These are phyloP conservation scores for Eutrema japonicum DNA, from an alignment of 345 rosid species.

Conservation along the genomic window DNA sequence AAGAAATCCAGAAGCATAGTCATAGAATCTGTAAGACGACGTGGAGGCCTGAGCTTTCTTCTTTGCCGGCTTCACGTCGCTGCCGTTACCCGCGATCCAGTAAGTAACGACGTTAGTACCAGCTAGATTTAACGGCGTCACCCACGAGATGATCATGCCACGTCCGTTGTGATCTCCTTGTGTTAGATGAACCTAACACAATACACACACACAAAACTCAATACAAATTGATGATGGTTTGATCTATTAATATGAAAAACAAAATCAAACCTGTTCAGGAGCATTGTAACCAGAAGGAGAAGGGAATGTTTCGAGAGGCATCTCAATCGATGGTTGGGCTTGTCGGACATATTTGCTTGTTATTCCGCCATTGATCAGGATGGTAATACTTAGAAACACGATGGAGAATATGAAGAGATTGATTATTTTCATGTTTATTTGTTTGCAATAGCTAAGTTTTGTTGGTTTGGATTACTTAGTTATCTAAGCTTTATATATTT, in stretches of 20 bases:
- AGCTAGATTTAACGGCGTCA: constrained; percentile 35
- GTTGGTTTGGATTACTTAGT: no score
- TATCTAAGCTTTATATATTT: no score
- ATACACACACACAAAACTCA: not conserved
- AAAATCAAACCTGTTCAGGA: constrained; percentile 37
- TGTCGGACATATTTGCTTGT: constrained; percentile 33
- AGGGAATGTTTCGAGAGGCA: constrained; percentile 39
- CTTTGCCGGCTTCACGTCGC: not conserved
- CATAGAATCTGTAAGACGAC: constrained; percentile 45
- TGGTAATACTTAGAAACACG: constrained; percentile 17
- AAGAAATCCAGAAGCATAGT: constrained; percentile 54
- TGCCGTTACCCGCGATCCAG: constrained; percentile 37
- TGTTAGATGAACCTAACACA: constrained; percentile 50
- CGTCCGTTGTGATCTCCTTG: constrained; percentile 51
- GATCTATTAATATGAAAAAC: not conserved
- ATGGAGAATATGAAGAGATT: not conserved
- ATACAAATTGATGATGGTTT: not conserved
- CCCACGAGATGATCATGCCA: constrained; percentile 52
- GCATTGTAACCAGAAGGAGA: constrained; percentile 28
- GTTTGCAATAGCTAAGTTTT: no score
- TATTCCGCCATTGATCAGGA: constrained; percentile 9
- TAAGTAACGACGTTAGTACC: constrained; percentile 42
- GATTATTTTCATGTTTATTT: constrained; percentile 17
- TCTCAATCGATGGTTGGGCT: constrained; percentile 35
- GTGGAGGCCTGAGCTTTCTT: constrained; percentile 40